Percentiles rank a stretch among this genome's conserved stretches.
These are phyloP conservation scores for Aspergillus funiculosus DNA, from an alignment of 495 filamentous ascomycete species.

Conservation along the genomic window DNA sequence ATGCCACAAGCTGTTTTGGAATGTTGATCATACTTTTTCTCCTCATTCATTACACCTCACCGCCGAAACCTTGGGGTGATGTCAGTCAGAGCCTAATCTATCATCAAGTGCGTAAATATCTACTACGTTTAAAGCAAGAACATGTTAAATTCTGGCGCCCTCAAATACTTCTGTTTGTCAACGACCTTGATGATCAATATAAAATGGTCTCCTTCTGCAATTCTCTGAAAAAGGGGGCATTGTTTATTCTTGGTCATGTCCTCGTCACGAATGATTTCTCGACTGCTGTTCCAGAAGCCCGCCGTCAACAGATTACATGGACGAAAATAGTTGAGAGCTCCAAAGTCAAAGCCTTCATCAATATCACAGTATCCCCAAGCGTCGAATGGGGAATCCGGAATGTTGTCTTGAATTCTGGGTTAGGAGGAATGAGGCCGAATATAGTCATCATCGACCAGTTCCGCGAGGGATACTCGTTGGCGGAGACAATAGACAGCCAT, in stretches of 20 bases:
- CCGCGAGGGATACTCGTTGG: conserved; percentile 49
- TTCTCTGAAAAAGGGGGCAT: conserved; percentile 77
- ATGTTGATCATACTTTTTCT: conserved; percentile 71
- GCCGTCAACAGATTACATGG: conserved; percentile 75
- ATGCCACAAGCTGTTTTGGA: conserved; percentile 68
- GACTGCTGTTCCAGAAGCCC: conserved; percentile 70
- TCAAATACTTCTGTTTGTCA: conserved; percentile 78
- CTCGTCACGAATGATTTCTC: conserved; percentile 81
- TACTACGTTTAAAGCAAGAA: conserved; percentile 74
- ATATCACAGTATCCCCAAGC: conserved; percentile 72
- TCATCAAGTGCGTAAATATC: conserved; percentile 85
- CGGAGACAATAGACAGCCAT: conserved; percentile 35
- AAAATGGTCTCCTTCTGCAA: conserved; percentile 88
- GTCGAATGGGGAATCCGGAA: conserved; percentile 85
- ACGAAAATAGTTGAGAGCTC: conserved; percentile 79
- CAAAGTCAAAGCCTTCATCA: conserved; percentile 86
- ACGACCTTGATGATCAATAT: conserved; percentile 69
- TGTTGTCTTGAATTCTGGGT: conserved; percentile 70
- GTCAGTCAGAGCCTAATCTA: conserved; percentile 87
- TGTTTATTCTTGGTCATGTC: conserved; percentile 84
- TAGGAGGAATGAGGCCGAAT: conserved; percentile 89
- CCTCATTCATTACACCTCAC: conserved; percentile 76
- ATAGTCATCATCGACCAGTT: conserved; percentile 77
- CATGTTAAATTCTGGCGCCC: conserved; percentile 93
- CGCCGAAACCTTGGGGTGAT: conserved; percentile 85